Evolutionary conservation across 208 protist species (phyloP).

Genomic region (Trichomonas vaginalis): DNA sequence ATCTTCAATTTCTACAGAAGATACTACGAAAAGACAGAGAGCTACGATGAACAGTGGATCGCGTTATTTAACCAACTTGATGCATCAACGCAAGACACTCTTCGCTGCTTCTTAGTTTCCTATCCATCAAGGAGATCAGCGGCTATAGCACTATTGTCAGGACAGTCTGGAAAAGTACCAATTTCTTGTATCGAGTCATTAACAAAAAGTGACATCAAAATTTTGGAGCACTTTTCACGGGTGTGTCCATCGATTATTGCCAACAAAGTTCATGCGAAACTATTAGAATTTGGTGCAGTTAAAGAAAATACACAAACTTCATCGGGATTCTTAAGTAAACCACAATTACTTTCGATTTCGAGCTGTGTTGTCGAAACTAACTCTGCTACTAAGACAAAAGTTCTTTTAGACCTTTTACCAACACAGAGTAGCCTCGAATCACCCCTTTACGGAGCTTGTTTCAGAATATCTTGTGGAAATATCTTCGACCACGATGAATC

Average conservation of each 20-base stretch:
- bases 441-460: neutral
- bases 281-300: neutral
- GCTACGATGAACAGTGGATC: neutral
- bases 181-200: too few relatives aligned
- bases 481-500: neutral
- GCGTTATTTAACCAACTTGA: neutral
- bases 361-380: neutral
- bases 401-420: neutral
- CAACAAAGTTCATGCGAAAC: neutral
- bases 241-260: neutral
- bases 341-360: neutral
- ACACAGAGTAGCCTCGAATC: too few relatives aligned
- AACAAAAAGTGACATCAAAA: neutral
- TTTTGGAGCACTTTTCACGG: too few relatives aligned
- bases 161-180: neutral
- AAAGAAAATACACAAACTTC: neutral
- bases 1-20: neutral
- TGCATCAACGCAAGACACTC: neutral
- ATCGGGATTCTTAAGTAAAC: neutral
- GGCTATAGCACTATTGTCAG: neutral
- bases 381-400: neutral
- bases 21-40: neutral
- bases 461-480: neutral
- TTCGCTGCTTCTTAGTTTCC: neutral
- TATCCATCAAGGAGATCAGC: neutral